A percentile compares a stretch with the other conserved stretches of the same genome.
phyloP scores from a whole-genome alignment of 371 early-diverging fungal genomes.

The Mucor saturninus region DNA sequence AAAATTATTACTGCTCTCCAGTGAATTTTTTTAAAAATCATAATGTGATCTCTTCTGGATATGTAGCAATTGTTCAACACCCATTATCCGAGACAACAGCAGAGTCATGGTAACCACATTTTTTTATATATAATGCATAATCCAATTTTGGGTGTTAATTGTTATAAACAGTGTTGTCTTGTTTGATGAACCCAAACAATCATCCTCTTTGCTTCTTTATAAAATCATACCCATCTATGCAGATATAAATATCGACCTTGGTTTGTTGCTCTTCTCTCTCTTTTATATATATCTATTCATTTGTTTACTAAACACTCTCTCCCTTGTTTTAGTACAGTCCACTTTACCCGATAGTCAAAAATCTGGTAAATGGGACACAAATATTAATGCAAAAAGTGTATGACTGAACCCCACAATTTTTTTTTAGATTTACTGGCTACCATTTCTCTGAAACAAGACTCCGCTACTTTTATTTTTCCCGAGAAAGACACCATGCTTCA shows the following conservation, averaged over 20 bases:
- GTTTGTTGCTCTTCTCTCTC: constrained; percentile 4
- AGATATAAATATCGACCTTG: constrained; percentile 28
- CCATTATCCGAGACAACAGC: background rate
- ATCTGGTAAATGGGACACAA: constrained; percentile 3
- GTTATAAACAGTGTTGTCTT: constrained; percentile 25
- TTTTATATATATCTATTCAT: background rate
- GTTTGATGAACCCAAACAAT: constrained; percentile 25
- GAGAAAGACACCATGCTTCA: constrained; percentile 36
- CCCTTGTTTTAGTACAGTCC: constrained; percentile 15
- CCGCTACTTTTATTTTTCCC: constrained; percentile 31
- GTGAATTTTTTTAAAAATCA: constrained; percentile 22
- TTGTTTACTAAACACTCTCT: background rate
- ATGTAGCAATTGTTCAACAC: constrained; percentile 28
- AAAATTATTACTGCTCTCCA: constrained; percentile 27
- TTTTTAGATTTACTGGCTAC: constrained; percentile 36
- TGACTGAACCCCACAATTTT: background rate
- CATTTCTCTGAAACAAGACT: constrained; percentile 20
- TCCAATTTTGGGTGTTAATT: background rate
- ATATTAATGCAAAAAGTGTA: background rate
- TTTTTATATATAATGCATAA: background rate
- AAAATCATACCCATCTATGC: constrained; percentile 33
- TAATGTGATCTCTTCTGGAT: constrained; percentile 4
- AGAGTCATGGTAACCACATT: constrained; percentile 36
- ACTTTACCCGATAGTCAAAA: background rate
- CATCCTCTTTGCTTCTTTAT: constrained; percentile 28